These are phyloP conservation scores for Pseudogymnoascus destructans DNA, from an alignment of 2,329 filamentous ascomycete genomes.

Conservation along the genomic window DNA sequence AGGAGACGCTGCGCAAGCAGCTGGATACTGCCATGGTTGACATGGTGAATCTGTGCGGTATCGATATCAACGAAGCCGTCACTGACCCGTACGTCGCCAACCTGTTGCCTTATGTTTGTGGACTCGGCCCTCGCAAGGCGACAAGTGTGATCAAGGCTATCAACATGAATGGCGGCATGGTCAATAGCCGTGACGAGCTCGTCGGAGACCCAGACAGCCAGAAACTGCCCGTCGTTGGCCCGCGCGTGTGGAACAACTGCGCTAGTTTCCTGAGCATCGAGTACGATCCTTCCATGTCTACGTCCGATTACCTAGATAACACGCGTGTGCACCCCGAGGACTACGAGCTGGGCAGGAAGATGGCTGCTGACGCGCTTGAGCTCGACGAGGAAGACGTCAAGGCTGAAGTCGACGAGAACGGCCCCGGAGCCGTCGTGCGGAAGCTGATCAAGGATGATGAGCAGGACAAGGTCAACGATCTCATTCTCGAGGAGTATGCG, in stretches of 20 bases:
- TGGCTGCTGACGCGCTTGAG: conserved; percentile 92
- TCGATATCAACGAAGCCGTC: conserved; percentile 88
- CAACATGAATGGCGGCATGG: conserved; percentile 76
- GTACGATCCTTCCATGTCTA: conserved; percentile 68
- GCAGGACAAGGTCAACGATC: conserved; percentile 88
- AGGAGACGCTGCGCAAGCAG: conserved; percentile 74
- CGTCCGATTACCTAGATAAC: conserved; percentile 87
- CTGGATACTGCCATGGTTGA: conserved; percentile 97
- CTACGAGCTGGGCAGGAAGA: conserved; percentile 94
- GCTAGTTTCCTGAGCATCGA: conserved; percentile 89
- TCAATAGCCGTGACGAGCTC: conserved; percentile 74
- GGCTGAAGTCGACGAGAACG: conserved; percentile 81
- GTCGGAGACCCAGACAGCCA: conserved; percentile 76
- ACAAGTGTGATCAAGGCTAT: conserved; percentile 77
- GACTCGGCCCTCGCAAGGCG: conserved; percentile 84
- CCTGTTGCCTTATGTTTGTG: conserved; percentile 79
- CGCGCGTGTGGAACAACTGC: conserved; percentile 90
- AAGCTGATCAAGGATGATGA: conserved; percentile 92
- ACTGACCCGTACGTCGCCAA: conserved; percentile 71
- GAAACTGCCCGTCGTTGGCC: conserved; percentile 67
- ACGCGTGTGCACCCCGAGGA: conserved; percentile 97
- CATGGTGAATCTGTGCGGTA: conserved; percentile 92
- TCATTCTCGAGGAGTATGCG: conserved; percentile 92
- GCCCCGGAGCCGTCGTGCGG: conserved; percentile 77
- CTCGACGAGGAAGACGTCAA: conserved; percentile 97